Evolutionary conservation across 2,329 filamentous ascomycete genomes (phyloP), one percentile per base, ranked within the genome.

Genomic region (Didymella segeticola): DNA sequence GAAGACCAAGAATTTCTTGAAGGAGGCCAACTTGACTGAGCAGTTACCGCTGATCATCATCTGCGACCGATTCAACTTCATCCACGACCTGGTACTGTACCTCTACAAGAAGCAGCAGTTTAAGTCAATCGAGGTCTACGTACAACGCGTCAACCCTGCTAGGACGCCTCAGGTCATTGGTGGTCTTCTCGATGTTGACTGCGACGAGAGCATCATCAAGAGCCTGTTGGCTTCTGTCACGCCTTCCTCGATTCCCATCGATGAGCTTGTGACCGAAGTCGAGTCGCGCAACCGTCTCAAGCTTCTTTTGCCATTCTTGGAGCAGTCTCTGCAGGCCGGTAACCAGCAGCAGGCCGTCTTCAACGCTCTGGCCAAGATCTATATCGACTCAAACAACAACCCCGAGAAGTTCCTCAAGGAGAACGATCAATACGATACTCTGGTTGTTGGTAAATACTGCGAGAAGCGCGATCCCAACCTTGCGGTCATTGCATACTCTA

Each of bases 101-200:
- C 86, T 99, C 8, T 99, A 99, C 82, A 95, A 98, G 82, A 96
- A 96, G 78, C 93, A 99, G 78, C 93, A 98, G 73, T 99, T 97
- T 84, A 92, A 96, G 80, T 96, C 95, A 1, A 99, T 99, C 62
- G 95, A 99, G 79, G 88, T 96, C 9, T 99, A 99, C 67, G 95
- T 99, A 23, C 95, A 99, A 81, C 89, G 91, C 37, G 93, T 99
- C 66, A 99, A 99, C 79, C 93, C 95, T 5, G 83, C 89, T 14
- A 84, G 95, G 66, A 95, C 96, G 5, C 95, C 95, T 5, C 90
- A 92, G 52, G 95, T 99, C 57, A 86, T 99, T 63, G 95, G 95
- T 65, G 95, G 93, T 29, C 81, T 99, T 26, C 83, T 99, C 42
- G 95, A 99, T 70, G 95, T 99, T 47, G 95, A 99, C 71, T 99